Evolutionary conservation across 108 stramenopile genomes (phyloP).

Genomic region (Cyclostephanos tholiformis): DNA sequence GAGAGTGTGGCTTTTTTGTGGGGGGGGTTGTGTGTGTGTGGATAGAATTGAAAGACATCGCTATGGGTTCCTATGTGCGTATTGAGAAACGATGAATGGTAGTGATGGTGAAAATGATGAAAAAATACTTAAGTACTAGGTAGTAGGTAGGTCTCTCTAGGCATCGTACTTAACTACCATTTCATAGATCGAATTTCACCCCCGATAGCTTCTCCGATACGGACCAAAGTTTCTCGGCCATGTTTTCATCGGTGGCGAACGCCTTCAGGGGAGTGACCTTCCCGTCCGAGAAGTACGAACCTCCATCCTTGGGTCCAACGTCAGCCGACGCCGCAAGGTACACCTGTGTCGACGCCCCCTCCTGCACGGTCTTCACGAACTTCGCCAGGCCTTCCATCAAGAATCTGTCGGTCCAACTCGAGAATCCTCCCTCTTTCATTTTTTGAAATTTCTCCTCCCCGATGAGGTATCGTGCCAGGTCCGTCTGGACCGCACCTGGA

Average conservation of each 20-base stretch:
- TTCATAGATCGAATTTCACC: constrained; percentile 37
- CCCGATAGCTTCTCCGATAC: constrained; percentile 52
- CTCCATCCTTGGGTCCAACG: constrained; percentile 13
- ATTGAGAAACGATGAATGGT: too few species aligned
- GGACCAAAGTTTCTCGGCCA: constrained; percentile 48
- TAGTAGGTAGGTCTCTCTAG: too few species aligned
- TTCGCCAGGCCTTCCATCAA: constrained; percentile 40
- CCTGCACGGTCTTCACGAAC: constrained; percentile 51
- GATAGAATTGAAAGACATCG: too few species aligned
- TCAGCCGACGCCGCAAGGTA: constrained; percentile 43
- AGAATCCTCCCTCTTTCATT: constrained; percentile 49
- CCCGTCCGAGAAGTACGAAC: constrained; percentile 46
- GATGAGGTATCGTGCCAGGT: constrained; percentile 51
- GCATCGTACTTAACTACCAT: too few species aligned
- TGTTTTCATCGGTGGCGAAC: constrained; percentile 45
- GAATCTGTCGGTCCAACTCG: constrained; percentile 41
- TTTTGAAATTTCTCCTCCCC: constrained; percentile 49
- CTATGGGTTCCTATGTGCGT: too few species aligned
- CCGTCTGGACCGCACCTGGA: constrained; percentile 70
- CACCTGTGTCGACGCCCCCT: constrained; percentile 65
- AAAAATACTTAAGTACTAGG: too few species aligned
- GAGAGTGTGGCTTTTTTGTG: too few species aligned
- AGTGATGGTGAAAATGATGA: too few species aligned
- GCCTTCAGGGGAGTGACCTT: constrained; percentile 31
- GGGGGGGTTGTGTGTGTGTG: too few species aligned